These are phyloP conservation scores for Auriscalpium vulgare DNA, from an alignment of 768 basidiomycete genomes.

Conservation along the genomic window DNA sequence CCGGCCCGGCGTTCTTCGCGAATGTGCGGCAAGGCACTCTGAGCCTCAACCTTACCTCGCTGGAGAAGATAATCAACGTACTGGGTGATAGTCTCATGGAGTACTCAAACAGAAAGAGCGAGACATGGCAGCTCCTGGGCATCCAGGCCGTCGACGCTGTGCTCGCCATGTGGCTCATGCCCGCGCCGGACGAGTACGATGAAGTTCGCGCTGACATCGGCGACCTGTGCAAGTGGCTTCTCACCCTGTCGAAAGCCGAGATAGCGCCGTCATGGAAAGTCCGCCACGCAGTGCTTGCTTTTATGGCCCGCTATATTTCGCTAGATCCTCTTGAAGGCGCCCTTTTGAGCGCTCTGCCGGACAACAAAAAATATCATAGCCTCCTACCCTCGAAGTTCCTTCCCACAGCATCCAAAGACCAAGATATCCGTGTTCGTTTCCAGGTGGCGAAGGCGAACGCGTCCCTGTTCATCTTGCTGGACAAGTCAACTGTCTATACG, in stretches of 20 bases:
- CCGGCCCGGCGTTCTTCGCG: conserved; percentile 48
- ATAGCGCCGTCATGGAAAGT: conserved; percentile 55
- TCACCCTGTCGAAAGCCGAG: conserved; percentile 30
- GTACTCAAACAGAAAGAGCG: conserved; percentile 50
- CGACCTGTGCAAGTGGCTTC: conserved; percentile 48
- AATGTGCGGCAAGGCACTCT: conserved; percentile 50
- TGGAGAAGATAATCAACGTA: conserved; percentile 46
- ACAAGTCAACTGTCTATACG: conserved; percentile 27
- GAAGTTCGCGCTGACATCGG: conserved; percentile 36
- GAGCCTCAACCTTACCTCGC: conserved; percentile 38
- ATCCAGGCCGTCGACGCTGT: conserved; percentile 63
- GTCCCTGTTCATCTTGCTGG: conserved; percentile 37
- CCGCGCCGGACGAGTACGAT: conserved; percentile 18
- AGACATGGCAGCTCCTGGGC: conserved; percentile 42
- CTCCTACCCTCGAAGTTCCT: conserved; percentile 37
- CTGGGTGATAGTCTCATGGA: conserved; percentile 42
- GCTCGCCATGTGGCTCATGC: conserved; percentile 44
- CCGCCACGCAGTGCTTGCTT: conserved; percentile 54
- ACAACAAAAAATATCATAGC: not conserved
- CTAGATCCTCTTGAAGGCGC: conserved; percentile 45
- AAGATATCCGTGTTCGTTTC: conserved; percentile 80
- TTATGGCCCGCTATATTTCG: conserved; percentile 58
- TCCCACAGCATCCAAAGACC: conserved; percentile 50
- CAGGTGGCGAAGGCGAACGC: conserved; percentile 57
- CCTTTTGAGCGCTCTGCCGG: conserved; percentile 30